A percentile compares a stretch with the other conserved stretches of the same genome.
Evolutionary conservation across 2,329 filamentous ascomycete genomes (phyloP).

Genomic region (Fusarium musae): DNA sequence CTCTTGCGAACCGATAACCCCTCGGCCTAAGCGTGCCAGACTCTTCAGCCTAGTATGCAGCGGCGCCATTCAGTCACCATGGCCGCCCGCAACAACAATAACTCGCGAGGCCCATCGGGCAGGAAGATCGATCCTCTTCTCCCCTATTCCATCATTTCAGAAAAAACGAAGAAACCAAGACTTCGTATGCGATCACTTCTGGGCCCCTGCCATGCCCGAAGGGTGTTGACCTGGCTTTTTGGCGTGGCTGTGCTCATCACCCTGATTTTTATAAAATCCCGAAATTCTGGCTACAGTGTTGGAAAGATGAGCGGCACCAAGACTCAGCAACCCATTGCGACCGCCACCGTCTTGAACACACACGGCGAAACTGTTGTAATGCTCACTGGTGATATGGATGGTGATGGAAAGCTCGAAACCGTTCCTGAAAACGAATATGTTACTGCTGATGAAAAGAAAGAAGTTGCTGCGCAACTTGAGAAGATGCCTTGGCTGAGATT

Average conservation of each 20-base stretch:
- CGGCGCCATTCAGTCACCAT: constrained; percentile 48
- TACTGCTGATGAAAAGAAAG: constrained; percentile 46
- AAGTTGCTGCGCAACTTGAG: constrained; percentile 46
- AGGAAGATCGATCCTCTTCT: constrained; percentile 50
- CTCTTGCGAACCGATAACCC: constrained; percentile 12
- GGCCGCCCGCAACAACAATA: constrained; percentile 52
- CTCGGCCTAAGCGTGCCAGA: constrained; percentile 35
- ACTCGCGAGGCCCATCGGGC: constrained; percentile 45
- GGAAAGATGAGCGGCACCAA: constrained; percentile 41
- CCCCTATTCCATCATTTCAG: constrained; percentile 47
- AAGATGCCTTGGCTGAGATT: constrained; percentile 56
- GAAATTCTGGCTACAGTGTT: constrained; percentile 42
- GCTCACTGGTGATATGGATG: constrained; percentile 46
- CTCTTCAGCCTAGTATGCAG: constrained; percentile 44
- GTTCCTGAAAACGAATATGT: constrained; percentile 42
- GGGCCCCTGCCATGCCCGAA: constrained; percentile 63
- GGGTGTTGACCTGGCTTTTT: constrained; percentile 63
- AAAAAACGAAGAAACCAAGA: constrained; percentile 50
- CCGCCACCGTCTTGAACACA: constrained; percentile 42
- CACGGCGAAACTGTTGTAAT: constrained; percentile 45
- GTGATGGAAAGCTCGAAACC: constrained; percentile 42
- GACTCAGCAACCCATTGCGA: constrained; percentile 40
- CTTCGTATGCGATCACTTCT: constrained; percentile 59
- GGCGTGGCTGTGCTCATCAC: constrained; percentile 55
- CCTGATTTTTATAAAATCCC: constrained; percentile 54